Percentiles rank a stretch among this genome's conserved stretches.
phyloP scores from a whole-genome alignment of 2,329 filamentous ascomycete species.

The Penicillium olsonii region DNA sequence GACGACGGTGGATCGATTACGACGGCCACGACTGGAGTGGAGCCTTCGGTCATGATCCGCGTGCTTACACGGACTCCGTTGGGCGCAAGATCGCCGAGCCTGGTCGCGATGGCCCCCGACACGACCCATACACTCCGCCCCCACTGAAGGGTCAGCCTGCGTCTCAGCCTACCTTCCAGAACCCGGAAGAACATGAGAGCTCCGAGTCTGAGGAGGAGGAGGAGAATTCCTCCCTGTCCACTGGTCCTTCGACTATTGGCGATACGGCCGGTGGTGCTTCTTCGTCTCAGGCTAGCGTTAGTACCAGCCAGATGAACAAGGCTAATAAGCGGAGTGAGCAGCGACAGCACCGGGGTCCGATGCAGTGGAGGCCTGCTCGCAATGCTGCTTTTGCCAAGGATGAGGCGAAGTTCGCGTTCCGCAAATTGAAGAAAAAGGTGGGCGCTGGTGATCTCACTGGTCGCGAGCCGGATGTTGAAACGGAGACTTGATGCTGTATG shows the following conservation, averaged over 20 bases:
- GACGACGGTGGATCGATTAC: slow-evolving; percentile 74
- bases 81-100: slow-evolving; percentile 59
- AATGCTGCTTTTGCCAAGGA: slow-evolving; percentile 86
- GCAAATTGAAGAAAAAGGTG: slow-evolving; percentile 74
- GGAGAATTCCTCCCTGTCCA: neutral
- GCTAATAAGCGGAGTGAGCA: slow-evolving; percentile 59
- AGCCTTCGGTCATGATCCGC: slow-evolving; percentile 79
- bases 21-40: slow-evolving; percentile 84
- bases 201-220: slow-evolving; percentile 11
- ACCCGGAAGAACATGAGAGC: slow-evolving; percentile 18
- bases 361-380: slow-evolving; percentile 92
- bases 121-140: slow-evolving; percentile 53
- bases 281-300: slow-evolving; percentile 16
- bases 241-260: slow-evolving; percentile 20
- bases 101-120: slow-evolving; percentile 53
- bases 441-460: slow-evolving; percentile 68
- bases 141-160: slow-evolving; percentile 32
- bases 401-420: slow-evolving; percentile 75
- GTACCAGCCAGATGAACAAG: slow-evolving; percentile 30
- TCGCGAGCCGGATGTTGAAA: slow-evolving; percentile 85
- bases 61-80: slow-evolving; percentile 55
- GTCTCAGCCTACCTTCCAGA: neutral
- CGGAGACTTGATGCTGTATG: slow-evolving; percentile 51
- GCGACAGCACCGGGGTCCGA: slow-evolving; percentile 82
- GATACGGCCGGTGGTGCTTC: slow-evolving; percentile 15